Evolutionary conservation across 768 basidiomycete genomes (phyloP), one percentile per base, ranked within the genome.

Genomic region (Collybia sordida): DNA sequence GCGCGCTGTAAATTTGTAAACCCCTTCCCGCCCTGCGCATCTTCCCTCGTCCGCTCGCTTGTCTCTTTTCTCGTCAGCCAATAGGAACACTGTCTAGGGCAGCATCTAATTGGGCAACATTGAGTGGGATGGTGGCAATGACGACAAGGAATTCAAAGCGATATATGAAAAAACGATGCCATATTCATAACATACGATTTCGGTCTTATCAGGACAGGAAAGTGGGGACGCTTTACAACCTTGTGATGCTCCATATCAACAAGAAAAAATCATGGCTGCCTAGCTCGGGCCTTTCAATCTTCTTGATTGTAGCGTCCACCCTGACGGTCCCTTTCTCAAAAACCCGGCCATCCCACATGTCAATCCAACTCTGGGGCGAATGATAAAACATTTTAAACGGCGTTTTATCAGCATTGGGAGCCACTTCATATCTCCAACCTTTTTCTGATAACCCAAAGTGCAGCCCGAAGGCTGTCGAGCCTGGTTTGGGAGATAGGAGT

Each of bases 381-480:
- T 74, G 71, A 43, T 67, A 70, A 48, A 70, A 72, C 51, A 73
- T 61, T 31, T 31, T 4, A 14, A 11, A 31, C 31, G 31, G 31
- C 14, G 9, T 31, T 11, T 31, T 31, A 6, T 4, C 31, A 12
- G 5, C 3, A 14, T 31, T 31, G 9, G 9, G 6, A 11, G 31
- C 9, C 14, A 11, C 31, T 12, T 31, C 31, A 2, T 39, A 53
- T n/a, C 15, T 37, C 23, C 49, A 47, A 1, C 72, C 73, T 47
- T 68, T 71, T 48, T 70, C 63, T 11, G 60, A 56, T 11, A 52
- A 52, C 3, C 63, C 73, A 24, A 51, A 55, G 47, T 79, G 77
- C 21, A 55, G 48, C 8, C 80, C 79, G 49, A 78, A 74, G 36
- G 79, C 72, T 19, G 76, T 54, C 1, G 78, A 76, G 2, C 78